phyloP scores from a whole-genome alignment of 805 yeast species.

The Nadsonia fulvescens region DNA sequence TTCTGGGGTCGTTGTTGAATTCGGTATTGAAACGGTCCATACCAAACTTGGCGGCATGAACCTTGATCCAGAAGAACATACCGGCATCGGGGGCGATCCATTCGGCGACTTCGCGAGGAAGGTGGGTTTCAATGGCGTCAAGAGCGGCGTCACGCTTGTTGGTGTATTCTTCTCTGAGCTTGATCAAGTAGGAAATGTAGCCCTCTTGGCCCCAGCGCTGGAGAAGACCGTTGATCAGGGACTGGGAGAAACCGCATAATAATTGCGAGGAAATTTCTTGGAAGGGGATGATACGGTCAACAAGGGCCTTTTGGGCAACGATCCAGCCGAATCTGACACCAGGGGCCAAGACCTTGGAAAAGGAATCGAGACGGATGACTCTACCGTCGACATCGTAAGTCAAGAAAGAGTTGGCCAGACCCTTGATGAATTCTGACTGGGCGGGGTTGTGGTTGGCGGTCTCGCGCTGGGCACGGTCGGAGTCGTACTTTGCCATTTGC shows the following conservation, averaged over 20 bases:
- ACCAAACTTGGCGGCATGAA: constrained; percentile 33
- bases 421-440: constrained; percentile 45
- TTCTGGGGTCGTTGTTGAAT: constrained; percentile 12
- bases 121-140: constrained; percentile 45
- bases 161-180: constrained; percentile 57
- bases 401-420: constrained; percentile 59
- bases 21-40: constrained; percentile 27
- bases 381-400: constrained; percentile 73
- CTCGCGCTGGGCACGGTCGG: constrained; percentile 25
- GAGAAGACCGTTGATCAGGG: constrained; percentile 51
- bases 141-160: constrained; percentile 75
- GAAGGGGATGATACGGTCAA: constrained; percentile 50
- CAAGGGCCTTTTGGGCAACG: constrained; percentile 44
- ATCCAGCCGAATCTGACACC: constrained; percentile 85
- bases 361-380: constrained; percentile 75
- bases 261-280: constrained; percentile 72
- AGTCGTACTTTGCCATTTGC: constrained; percentile 69
- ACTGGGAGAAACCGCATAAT: constrained; percentile 65
- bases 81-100: constrained; percentile 31
- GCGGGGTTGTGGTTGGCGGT: too few relatives aligned
- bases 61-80: constrained; percentile 32
- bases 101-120: constrained; percentile 26
- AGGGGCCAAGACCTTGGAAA: constrained; percentile 84
- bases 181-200: constrained; percentile 76
- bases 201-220: constrained; percentile 84